Percentiles rank a stretch among this genome's conserved stretches.
phyloP scores from a whole-genome alignment of 139 green algal species.

The Haematococcus sp. region DNA sequence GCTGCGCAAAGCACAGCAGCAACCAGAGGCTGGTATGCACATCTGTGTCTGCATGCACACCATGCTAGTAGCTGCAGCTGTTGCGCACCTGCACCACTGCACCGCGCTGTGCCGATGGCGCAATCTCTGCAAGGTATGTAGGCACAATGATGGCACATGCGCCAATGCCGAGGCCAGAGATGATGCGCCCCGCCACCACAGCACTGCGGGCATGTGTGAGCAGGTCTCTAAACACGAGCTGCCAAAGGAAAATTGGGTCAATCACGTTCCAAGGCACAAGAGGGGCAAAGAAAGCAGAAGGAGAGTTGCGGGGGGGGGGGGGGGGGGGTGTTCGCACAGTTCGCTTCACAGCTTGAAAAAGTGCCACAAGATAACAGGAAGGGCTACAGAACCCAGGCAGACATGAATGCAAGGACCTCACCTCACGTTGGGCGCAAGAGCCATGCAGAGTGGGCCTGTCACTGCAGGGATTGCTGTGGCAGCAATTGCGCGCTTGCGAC shows the following conservation, averaged over 20 bases:
- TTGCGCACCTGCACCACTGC: conserved; percentile 51
- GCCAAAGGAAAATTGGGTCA: too few species aligned
- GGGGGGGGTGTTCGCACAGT: too few species aligned
- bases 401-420: background rate
- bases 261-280: too few species aligned
- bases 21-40: too few species aligned
- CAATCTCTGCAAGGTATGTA: conserved; percentile 81
- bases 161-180: conserved; percentile 79
- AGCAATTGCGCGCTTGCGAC: conserved; percentile 61
- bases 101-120: conserved; percentile 55
- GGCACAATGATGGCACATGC: conserved; percentile 74
- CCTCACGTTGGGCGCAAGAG: background rate
- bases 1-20: too few species aligned
- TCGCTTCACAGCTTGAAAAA: too few species aligned
- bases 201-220: conserved; percentile 21
- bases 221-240: background rate
- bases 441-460: conserved; percentile 45
- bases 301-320: too few species aligned
- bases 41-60: conserved; percentile 40
- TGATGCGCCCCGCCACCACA: conserved; percentile 63
- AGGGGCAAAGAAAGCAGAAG: too few species aligned
- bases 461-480: conserved; percentile 63
- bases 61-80: too few species aligned
- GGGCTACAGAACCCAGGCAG: too few species aligned
- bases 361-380: too few species aligned